A percentile compares a stretch with the other conserved stretches of the same genome.
phyloP scores from a whole-genome alignment of 2,329 filamentous ascomycete genomes.

The Chaetomiaceae sp. region DNA sequence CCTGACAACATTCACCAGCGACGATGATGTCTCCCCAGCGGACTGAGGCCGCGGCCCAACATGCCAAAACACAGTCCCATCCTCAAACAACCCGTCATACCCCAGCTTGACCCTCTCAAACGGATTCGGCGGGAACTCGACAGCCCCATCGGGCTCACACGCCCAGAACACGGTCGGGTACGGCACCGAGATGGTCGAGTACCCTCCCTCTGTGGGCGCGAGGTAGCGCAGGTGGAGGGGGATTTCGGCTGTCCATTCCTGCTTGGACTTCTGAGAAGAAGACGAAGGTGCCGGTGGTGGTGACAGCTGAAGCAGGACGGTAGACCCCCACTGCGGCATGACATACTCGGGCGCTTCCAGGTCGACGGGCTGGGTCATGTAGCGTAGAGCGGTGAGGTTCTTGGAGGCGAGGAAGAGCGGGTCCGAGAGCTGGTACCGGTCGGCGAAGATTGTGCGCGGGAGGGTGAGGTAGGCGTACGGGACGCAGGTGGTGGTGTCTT shows the following conservation, averaged over 20 bases:
- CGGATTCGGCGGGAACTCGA: constrained; percentile 72
- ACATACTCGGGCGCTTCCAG: constrained; percentile 87
- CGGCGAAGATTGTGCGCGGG: constrained; percentile 75
- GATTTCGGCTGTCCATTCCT: constrained; percentile 62
- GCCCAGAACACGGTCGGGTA: constrained; percentile 90
- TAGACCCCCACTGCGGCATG: constrained; percentile 72
- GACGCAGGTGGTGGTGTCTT: constrained; percentile 55
- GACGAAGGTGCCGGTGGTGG: constrained; percentile 37
- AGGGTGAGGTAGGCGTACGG: constrained; percentile 79
- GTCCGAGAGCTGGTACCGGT: constrained; percentile 80
- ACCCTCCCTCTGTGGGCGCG: constrained; percentile 53
- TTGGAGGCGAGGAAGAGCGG: constrained; percentile 74
- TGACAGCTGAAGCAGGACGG: constrained; percentile 68
- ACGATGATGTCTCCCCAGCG: constrained; percentile 28
- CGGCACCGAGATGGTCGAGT: constrained; percentile 57
- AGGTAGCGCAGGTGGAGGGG: constrained; percentile 86
- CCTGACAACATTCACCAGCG: constrained; percentile 50
- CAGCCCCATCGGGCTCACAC: constrained; percentile 55
- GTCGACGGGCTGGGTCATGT: constrained; percentile 73
- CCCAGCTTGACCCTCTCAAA: constrained; percentile 84
- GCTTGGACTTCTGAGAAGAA: constrained; percentile 22
- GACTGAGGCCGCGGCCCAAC: constrained; percentile 54
- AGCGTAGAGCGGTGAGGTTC: constrained; percentile 64
- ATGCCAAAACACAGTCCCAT: constrained; percentile 80
- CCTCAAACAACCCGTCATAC: constrained; percentile 75